These are phyloP conservation scores for Penicillium sp. DNA, from an alignment of 2,329 filamentous ascomycete genomes.

Conservation along the genomic window DNA sequence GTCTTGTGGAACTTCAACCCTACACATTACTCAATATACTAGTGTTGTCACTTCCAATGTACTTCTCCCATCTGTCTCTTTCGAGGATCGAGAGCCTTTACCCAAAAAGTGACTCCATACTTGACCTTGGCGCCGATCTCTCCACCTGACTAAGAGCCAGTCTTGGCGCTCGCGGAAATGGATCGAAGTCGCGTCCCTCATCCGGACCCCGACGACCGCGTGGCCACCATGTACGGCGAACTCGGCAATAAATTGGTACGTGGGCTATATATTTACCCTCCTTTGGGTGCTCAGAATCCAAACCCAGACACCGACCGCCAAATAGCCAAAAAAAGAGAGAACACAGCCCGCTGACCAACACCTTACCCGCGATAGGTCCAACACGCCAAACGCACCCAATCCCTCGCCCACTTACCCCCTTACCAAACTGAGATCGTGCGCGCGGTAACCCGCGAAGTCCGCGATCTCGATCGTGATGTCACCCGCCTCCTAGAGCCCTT, in stretches of 20 bases:
- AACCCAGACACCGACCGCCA: neutral
- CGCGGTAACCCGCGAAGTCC: slow-evolving; percentile 82
- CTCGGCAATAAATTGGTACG: slow-evolving; percentile 78
- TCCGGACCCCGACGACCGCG: slow-evolving; percentile 21
- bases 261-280: neutral
- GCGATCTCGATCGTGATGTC: slow-evolving; percentile 87
- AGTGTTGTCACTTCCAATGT: neutral
- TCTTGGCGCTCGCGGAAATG: slow-evolving; percentile 25
- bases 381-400: slow-evolving; percentile 92
- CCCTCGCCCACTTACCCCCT: slow-evolving; percentile 78
- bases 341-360: neutral
- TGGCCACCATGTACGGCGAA: slow-evolving; percentile 74
- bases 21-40: neutral
- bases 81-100: neutral
- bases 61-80: neutral
- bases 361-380: slow-evolving; percentile 62
- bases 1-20: neutral
- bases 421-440: slow-evolving; percentile 93
- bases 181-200: slow-evolving; percentile 20
- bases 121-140: slow-evolving; percentile 11
- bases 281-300: neutral
- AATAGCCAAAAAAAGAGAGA: neutral
- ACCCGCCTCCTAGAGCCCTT: slow-evolving; percentile 76
- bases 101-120: neutral
- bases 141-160: slow-evolving; percentile 22